Evolutionary conservation across 2,329 filamentous ascomycete species (phyloP).

Genomic region (Coniosporium tulheliwenetii): DNA sequence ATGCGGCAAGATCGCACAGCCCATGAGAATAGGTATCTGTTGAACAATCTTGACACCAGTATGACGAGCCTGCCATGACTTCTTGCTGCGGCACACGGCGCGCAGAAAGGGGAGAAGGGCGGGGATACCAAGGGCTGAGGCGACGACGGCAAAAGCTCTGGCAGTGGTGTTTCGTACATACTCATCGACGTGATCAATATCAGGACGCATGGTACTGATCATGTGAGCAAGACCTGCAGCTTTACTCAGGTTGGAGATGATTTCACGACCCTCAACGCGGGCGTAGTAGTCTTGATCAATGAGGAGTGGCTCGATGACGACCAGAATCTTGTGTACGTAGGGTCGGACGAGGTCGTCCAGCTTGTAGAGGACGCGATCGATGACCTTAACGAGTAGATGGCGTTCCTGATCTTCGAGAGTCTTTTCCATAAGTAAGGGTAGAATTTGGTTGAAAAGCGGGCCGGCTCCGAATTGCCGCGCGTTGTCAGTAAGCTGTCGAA

Average conservation of each 20-base stretch:
- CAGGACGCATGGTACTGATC: conserved; percentile 98
- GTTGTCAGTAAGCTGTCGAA: conserved; percentile 95
- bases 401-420: conserved; percentile 95
- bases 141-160: conserved; percentile 90
- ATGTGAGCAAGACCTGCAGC: conserved; percentile 93
- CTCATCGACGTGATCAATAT: conserved; percentile 96
- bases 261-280: conserved; percentile 92
- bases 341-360: conserved; percentile 91
- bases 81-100: conserved; percentile 94
- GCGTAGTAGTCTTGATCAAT: conserved; percentile 99
- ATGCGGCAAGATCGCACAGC: conserved; percentile 88
- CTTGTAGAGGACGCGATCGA: conserved; percentile 96
- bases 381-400: conserved; percentile 96
- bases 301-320: conserved; percentile 96
- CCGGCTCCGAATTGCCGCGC: conserved; percentile 90
- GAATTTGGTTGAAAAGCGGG: conserved; percentile 89
- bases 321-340: conserved; percentile 94
- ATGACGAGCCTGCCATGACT: conserved; percentile 96
- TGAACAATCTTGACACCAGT: conserved; percentile 99
- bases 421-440: conserved; percentile 96
- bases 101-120: conserved; percentile 87
- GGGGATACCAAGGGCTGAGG: conserved; percentile 88
- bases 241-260: conserved; percentile 95
- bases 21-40: conserved; percentile 97
- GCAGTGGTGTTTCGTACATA: conserved; percentile 98